A percentile compares a stretch with the other conserved stretches of the same genome.
phyloP scores from a whole-genome alignment of 495 filamentous ascomycete species.

The Saxispiralis lemnorum region DNA sequence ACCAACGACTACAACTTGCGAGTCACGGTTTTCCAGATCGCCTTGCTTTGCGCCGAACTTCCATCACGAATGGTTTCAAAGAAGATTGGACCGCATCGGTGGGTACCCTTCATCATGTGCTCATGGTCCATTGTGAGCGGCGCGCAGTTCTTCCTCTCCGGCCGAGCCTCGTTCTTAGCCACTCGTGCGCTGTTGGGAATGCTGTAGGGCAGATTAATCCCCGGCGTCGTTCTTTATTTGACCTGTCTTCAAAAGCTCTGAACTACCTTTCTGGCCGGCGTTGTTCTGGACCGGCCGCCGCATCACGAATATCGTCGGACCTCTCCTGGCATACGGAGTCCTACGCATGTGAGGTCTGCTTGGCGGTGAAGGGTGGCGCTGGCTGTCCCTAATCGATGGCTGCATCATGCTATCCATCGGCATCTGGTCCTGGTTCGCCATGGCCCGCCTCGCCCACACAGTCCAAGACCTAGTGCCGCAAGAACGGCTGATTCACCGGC shows the following conservation, averaged over 20 bases:
- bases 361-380: constrained; percentile 33
- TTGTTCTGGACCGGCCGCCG: constrained; percentile 35
- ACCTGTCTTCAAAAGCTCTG: constrained; percentile 34
- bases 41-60: constrained; percentile 33
- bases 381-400: constrained; percentile 39
- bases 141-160: constrained; percentile 26
- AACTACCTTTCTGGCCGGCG: constrained; percentile 32
- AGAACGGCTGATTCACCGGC: constrained; percentile 42
- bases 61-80: constrained; percentile 32
- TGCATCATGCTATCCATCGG: constrained; percentile 35
- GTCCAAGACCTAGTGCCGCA: constrained; percentile 30
- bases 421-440: constrained; percentile 32
- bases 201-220: constrained; percentile 26
- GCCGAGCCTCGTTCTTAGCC: constrained; percentile 24
- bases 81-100: constrained; percentile 30
- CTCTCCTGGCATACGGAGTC: constrained; percentile 33
- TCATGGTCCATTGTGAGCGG: constrained; percentile 28
- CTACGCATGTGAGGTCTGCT: constrained; percentile 32
- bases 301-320: constrained; percentile 29
- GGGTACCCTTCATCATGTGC: constrained; percentile 32
- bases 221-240: constrained; percentile 32
- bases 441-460: constrained; percentile 33
- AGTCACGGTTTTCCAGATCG: constrained; percentile 25
- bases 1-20: constrained; percentile 34
- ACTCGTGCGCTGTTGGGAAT: constrained; percentile 29